Evolutionary conservation across 179 eudicot species (phyloP), one percentile per base, ranked within the genome.

Genomic region (Drosera spatulata): DNA sequence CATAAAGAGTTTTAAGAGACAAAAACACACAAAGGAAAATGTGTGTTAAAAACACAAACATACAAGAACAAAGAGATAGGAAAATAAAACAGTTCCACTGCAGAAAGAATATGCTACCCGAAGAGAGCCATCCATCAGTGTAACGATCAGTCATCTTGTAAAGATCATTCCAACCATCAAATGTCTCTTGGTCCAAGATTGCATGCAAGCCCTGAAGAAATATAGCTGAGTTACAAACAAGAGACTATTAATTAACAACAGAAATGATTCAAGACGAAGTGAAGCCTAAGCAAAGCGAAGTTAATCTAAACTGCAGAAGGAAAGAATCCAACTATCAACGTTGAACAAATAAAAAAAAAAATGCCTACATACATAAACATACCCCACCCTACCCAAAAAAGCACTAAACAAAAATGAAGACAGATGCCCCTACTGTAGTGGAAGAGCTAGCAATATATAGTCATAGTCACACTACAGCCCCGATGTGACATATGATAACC

Each of bases 91-190:
- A 39, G 5, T 10, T 38, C 41, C 43, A 5, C 37, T 42, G 15
- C 4, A 11, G 61, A 59, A 9, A 60, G 48, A 65, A 7, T 56
- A 69, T 66, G 15, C 85, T 4, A 88, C 98, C 98, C 67, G 98
- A 84, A 58, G 98, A 88, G 56, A 86, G 78, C 98, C 98, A 91
- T 73, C 70, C 77, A 53, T 91, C 95, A 11, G 96, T 88, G 74
- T 77, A 91, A 69, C 56, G 74, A 73, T 91, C 96, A 50, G 98
- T 82, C 75, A 67, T 71, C 68, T 79, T 86, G 72, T 84, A 91
- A 39, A 91, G 79, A 69, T 79, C 74, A 64, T 91, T 79, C 89
- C 86, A 91, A 2, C 60, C 65, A 68, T 76, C 78, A 54, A 79
- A 55, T 66, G 78, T 75, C 73, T 76, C 79, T 67, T 80, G 70